These are phyloP conservation scores for Xylaria sp. DNA, from an alignment of 495 filamentous ascomycete genomes.

Conservation along the genomic window DNA sequence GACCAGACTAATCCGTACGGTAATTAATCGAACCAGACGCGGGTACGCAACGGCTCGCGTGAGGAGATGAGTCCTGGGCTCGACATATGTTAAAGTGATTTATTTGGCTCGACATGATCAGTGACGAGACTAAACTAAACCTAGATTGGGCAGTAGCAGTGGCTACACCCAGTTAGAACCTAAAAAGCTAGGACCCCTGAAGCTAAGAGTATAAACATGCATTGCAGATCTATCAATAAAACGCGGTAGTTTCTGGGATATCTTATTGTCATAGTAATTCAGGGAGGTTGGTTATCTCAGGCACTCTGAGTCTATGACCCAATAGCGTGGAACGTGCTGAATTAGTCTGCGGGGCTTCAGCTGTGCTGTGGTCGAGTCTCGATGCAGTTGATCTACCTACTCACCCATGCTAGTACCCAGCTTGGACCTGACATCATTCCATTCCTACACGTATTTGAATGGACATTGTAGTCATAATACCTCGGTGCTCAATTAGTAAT, in stretches of 20 bases:
- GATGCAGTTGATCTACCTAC: no score
- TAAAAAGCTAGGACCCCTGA: neutral
- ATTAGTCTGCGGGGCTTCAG: neutral
- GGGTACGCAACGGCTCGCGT: neutral
- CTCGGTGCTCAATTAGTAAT: no score
- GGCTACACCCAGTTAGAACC: neutral
- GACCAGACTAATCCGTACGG: neutral
- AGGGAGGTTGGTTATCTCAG: neutral
- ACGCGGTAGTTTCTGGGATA: neutral
- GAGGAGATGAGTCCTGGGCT: neutral
- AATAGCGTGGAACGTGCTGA: neutral
- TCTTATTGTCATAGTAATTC: neutral
- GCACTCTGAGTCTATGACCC: neutral
- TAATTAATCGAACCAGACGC: neutral
- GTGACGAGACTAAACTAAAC: neutral
- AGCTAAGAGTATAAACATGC: neutral
- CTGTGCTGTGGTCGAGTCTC: neutral
- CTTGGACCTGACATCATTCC: no score
- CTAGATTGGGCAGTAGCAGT: neutral
- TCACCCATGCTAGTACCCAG: no score
- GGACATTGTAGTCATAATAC: no score
- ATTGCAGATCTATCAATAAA: neutral
- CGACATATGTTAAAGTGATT: no score
- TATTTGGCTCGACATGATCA: no score
- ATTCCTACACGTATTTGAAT: no score